phyloP scores from a whole-genome alignment of 1,139 yeast species.

The Taiozyma sp. region DNA sequence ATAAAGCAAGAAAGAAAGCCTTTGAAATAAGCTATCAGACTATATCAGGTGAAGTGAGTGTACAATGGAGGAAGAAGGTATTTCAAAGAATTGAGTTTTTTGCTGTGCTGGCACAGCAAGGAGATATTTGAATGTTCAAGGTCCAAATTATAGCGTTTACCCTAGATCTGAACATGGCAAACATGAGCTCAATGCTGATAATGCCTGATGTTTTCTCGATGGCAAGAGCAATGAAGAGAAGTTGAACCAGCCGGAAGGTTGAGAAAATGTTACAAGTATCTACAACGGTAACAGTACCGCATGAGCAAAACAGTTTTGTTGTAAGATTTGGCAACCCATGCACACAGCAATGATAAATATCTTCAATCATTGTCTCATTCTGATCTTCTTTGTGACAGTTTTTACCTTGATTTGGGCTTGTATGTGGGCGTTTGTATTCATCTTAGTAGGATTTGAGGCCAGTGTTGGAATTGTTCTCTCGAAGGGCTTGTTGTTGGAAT shows the following conservation, averaged over 20 bases:
- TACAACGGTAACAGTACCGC: neutral
- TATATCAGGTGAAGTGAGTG: neutral
- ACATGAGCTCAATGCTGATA: neutral
- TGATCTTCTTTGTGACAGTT: neutral
- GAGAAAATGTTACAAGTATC: neutral
- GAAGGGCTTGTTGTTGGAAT: neutral
- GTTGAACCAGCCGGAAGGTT: neutral
- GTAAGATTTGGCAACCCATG: neutral
- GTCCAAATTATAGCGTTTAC: neutral
- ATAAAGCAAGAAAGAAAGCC: too few species aligned
- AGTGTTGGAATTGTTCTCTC: neutral
- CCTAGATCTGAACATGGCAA: neutral
- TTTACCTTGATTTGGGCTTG: neutral
- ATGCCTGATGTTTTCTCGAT: neutral
- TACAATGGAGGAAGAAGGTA: neutral
- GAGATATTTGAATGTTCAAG: neutral
- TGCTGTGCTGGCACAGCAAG: too few species aligned
- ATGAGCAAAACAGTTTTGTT: neutral
- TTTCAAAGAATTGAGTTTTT: too few species aligned
- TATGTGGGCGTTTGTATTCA: neutral
- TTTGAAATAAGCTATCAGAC: neutral
- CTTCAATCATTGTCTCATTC: neutral
- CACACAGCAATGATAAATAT: neutral
- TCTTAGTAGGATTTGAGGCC: neutral
- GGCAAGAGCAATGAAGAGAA: too few species aligned